Conservation (phyloP, 768 basidiomycete species). For the Termitomyces heimii region DNA sequence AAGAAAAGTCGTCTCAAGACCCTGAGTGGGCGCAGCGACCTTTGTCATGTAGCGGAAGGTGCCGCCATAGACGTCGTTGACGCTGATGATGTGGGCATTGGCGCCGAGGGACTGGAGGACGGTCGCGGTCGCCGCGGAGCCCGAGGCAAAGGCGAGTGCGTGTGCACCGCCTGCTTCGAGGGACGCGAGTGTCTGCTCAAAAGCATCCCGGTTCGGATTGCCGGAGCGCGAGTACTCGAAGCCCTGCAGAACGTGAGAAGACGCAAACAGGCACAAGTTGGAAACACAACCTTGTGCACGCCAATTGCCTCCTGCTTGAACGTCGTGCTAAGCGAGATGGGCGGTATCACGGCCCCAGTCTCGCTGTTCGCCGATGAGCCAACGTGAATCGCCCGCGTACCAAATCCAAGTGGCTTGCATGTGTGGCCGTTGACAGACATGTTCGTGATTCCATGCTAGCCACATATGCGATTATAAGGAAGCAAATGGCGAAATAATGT, state of each 20-base stretch:
- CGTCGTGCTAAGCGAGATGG: neutral
- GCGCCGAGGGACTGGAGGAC: conserved; percentile 71
- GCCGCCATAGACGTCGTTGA: conserved; percentile 94
- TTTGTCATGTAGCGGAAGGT: conserved; percentile 79
- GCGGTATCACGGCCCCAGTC: neutral
- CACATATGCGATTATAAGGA: neutral
- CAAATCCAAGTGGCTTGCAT: neutral
- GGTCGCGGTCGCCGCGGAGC: conserved; percentile 81
- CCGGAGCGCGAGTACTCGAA: conserved; percentile 88
- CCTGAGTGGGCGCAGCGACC: conserved; percentile 59
- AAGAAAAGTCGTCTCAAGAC: conserved; percentile 68
- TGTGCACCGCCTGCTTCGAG: conserved; percentile 71
- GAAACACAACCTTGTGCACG: neutral
- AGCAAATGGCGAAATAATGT: neutral
- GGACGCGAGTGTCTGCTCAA: conserved; percentile 74
- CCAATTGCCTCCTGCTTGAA: neutral
- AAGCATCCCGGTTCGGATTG: conserved; percentile 81
- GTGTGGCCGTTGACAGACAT: neutral
- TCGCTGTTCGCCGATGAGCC: neutral
- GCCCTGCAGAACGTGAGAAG: conserved; percentile 32
- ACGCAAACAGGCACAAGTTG: neutral
- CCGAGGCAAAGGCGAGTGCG: conserved; percentile 79
- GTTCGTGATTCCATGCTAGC: neutral
- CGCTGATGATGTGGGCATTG: conserved; percentile 74
- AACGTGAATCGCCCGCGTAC: neutral